Conservation (phyloP, 768 basidiomycete genomes). For the Psilocybe cyanescens region DNA sequence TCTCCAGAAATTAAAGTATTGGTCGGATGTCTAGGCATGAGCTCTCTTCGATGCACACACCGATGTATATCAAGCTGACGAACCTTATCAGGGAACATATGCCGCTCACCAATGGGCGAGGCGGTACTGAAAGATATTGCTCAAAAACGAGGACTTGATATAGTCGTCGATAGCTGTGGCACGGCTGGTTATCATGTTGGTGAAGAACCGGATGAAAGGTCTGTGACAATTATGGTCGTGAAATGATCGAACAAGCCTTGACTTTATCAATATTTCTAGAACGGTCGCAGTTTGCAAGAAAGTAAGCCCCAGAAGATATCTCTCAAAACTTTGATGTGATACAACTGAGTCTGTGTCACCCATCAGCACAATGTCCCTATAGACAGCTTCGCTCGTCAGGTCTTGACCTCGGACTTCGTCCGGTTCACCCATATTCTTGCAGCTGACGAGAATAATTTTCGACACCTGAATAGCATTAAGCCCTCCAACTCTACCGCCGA, state of each 20-base stretch:
- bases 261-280: slow-evolving; percentile 37
- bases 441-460: slow-evolving; percentile 78
- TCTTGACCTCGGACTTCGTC: slow-evolving; percentile 68
- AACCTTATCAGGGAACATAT: slow-evolving; percentile 68
- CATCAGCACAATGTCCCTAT: slow-evolving; percentile 77
- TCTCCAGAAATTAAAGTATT: slow-evolving; percentile 55
- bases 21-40: slow-evolving; percentile 68
- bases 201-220: slow-evolving; percentile 86
- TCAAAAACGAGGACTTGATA: slow-evolving; percentile 62
- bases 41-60: background rate
- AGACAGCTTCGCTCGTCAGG: slow-evolving; percentile 67
- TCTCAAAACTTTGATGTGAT: background rate
- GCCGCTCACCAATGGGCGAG: slow-evolving; percentile 92
- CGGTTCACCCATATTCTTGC: slow-evolving; percentile 86
- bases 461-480: slow-evolving; percentile 56
- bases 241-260: background rate
- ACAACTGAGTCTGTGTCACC: background rate
- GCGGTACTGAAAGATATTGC: slow-evolving; percentile 79
- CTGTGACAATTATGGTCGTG: background rate
- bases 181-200: slow-evolving; percentile 86
- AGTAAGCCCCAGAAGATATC: slow-evolving; percentile 39
- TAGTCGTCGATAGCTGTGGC: slow-evolving; percentile 83
- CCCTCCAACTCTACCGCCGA: slow-evolving; percentile 59
- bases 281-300: slow-evolving; percentile 73
- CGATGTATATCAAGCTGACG: slow-evolving; percentile 1